Conservation (phyloP, 2,329 filamentous ascomycete species). For the Cryoendolithus antarcticus region DNA sequence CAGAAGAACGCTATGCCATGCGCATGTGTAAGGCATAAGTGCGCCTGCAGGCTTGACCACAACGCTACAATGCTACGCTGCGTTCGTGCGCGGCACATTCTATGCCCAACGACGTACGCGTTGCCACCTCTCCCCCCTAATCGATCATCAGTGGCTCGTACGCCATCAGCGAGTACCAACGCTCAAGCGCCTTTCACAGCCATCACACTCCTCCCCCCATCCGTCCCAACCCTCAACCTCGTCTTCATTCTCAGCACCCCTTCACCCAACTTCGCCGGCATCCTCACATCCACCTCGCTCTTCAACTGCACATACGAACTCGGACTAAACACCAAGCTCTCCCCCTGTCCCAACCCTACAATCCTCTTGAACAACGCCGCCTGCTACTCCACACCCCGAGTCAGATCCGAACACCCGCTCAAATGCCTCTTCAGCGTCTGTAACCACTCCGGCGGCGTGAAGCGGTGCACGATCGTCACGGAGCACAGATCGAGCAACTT, state of each 20-base stretch:
- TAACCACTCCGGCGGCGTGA: constrained; percentile 55
- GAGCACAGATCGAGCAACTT: constrained; percentile 59
- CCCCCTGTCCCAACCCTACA: constrained; percentile 17
- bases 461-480: constrained; percentile 58
- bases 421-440: constrained; percentile 34
- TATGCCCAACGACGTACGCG: too few species aligned
- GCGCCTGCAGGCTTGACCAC: too few species aligned
- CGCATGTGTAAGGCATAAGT: too few species aligned
- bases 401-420: constrained; percentile 27
- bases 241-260: constrained; percentile 17
- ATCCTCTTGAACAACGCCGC: constrained; percentile 19
- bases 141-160: too few species aligned
- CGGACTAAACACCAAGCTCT: constrained; percentile 23
- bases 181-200: neutral
- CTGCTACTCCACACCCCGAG: constrained; percentile 1
- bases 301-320: constrained; percentile 14
- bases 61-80: too few species aligned
- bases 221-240: constrained; percentile 15
- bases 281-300: constrained; percentile 2
- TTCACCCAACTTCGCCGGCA: constrained; percentile 12
- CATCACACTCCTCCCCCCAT: constrained; percentile 17
- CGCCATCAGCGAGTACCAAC: too few species aligned
- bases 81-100: too few species aligned
- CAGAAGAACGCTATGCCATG: too few species aligned
- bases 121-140: too few species aligned